Percentiles rank a stretch among this genome's conserved stretches.
phyloP scores from a whole-genome alignment of 768 basidiomycete species.

The Tulasnella sp. region DNA sequence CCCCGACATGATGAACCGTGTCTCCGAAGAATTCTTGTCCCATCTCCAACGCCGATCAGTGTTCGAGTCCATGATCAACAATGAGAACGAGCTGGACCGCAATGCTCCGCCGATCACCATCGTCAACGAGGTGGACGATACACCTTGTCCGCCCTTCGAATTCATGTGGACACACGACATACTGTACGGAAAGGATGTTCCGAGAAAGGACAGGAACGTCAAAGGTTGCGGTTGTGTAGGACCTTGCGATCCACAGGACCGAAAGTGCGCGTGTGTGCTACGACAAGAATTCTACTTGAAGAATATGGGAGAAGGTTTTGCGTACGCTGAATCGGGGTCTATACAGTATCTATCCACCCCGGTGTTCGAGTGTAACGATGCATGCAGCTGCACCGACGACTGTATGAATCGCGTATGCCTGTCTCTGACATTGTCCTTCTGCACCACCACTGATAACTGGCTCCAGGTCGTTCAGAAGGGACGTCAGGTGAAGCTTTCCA shows the following conservation, averaged over 20 bases:
- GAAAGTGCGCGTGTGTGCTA: conserved; percentile 54
- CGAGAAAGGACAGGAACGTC: conserved; percentile 42
- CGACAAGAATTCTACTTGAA: conserved; percentile 35
- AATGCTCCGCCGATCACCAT: conserved; percentile 56
- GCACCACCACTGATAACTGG: background rate
- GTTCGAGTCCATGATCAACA: conserved; percentile 52
- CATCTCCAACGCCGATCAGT: conserved; percentile 29
- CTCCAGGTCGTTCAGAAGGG: conserved; percentile 73
- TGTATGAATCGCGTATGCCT: conserved; percentile 65
- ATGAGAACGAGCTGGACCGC: conserved; percentile 55
- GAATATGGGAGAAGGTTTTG: conserved; percentile 37
- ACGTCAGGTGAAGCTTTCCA: conserved; percentile 45
- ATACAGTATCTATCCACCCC: conserved; percentile 31
- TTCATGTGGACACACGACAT: conserved; percentile 78
- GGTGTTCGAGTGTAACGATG: conserved; percentile 72
- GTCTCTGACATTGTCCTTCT: background rate
- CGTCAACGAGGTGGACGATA: conserved; percentile 51
- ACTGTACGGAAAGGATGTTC: conserved; percentile 59
- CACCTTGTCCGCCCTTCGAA: conserved; percentile 68
- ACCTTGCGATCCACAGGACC: conserved; percentile 59
- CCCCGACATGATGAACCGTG: conserved; percentile 14
- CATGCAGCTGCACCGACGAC: conserved; percentile 67
- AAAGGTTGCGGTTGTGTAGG: conserved; percentile 66
- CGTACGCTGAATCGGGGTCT: conserved; percentile 50
- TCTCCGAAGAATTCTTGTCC: background rate